Conservation (phyloP, 441 rosid species). For the Pelargonium cotyledonis region DNA sequence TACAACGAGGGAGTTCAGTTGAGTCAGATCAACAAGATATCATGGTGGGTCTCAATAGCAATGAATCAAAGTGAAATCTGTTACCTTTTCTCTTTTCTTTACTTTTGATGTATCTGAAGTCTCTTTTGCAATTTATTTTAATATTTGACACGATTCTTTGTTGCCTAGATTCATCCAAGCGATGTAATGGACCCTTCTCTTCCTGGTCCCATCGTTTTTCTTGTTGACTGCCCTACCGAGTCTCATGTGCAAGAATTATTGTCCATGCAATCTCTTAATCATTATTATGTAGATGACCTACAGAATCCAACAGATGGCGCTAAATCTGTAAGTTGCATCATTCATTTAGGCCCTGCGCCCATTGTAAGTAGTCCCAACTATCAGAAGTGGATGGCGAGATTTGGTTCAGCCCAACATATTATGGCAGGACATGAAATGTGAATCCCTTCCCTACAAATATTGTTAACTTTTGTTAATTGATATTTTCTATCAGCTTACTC, state of each 20-base stretch:
- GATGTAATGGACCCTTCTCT: slow-evolving; percentile 91
- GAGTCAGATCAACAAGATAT: slow-evolving; percentile 58
- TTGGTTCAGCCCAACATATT: slow-evolving; percentile 66
- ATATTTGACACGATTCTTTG: slow-evolving; percentile 7
- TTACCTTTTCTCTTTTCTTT: neutral
- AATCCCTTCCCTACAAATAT: slow-evolving; percentile 19
- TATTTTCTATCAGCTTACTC: slow-evolving; percentile 7
- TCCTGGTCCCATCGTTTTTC: slow-evolving; percentile 81
- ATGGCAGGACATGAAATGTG: slow-evolving; percentile 85
- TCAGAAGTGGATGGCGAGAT: slow-evolving; percentile 73
- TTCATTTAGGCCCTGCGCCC: slow-evolving; percentile 75
- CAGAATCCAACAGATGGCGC: slow-evolving; percentile 22
- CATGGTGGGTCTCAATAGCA: slow-evolving; percentile 39
- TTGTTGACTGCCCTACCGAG: slow-evolving; percentile 88
- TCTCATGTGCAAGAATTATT: slow-evolving; percentile 49
- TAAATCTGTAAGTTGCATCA: slow-evolving; percentile 61
- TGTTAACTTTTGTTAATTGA: slow-evolving; percentile 14
- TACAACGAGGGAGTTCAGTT: slow-evolving; percentile 78
- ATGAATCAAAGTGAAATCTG: neutral
- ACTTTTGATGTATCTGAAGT: slow-evolving; percentile 14
- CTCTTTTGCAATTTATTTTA: slow-evolving; percentile 8
- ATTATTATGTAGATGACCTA: slow-evolving; percentile 39
- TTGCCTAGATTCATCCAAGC: slow-evolving; percentile 67
- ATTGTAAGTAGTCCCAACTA: slow-evolving; percentile 48
- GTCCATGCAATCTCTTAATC: slow-evolving; percentile 39